phyloP scores from a whole-genome alignment of 495 filamentous ascomycete species.

The Penicillium pulvis region DNA sequence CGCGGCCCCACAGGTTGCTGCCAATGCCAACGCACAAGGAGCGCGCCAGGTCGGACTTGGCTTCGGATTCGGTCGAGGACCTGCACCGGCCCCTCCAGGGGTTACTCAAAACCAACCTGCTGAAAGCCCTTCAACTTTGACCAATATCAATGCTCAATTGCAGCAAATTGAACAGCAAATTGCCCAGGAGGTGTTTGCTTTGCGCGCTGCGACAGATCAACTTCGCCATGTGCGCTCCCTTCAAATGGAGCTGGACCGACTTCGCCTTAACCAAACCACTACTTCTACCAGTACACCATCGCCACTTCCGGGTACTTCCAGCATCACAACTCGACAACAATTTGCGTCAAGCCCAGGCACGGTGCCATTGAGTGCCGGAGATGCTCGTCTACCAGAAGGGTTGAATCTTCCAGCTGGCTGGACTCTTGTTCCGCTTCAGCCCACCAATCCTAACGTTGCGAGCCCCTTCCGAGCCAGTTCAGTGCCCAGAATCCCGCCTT shows the following conservation, averaged over 20 bases:
- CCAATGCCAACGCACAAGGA: conserved; percentile 35
- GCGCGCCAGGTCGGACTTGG: conserved; percentile 46
- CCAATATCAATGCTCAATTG: conserved; percentile 56
- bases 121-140: conserved; percentile 14
- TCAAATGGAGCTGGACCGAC: conserved; percentile 62
- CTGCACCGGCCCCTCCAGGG: conserved; percentile 5
- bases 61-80: conserved; percentile 46
- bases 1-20: conserved; percentile 32
- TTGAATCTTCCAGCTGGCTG: conserved; percentile 74
- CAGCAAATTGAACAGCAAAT: conserved; percentile 67
- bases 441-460: conserved; percentile 33
- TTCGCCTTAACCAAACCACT: conserved; percentile 51
- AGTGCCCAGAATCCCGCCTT: conserved; percentile 15
- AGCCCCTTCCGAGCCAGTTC: conserved; percentile 9
- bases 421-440: conserved; percentile 69
- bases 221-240: conserved; percentile 56
- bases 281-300: conserved; percentile 23
- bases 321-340: conserved; percentile 25
- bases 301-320: conserved; percentile 24
- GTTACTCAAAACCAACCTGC: conserved; percentile 13
- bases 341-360: conserved; percentile 35
- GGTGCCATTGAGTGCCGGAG: conserved; percentile 60
- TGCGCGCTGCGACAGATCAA: conserved; percentile 58
- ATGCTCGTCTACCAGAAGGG: conserved; percentile 70
- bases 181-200: conserved; percentile 59